Evolutionary conservation across 2,329 filamentous ascomycete genomes (phyloP).

Genomic region (Diaporthe amygdali): DNA sequence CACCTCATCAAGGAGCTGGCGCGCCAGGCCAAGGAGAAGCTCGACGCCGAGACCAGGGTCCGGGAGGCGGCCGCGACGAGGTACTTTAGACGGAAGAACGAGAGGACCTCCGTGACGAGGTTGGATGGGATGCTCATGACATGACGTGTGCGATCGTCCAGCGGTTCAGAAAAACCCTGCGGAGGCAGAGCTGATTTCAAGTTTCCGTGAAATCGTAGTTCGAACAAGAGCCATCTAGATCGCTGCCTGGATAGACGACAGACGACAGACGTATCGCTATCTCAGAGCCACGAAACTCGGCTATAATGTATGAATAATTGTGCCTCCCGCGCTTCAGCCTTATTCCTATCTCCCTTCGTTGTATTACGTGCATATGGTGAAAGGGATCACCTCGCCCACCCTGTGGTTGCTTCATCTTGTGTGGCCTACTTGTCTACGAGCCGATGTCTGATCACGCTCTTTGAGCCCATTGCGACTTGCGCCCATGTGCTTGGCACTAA

Average conservation of each 20-base stretch:
- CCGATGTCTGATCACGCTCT: no score
- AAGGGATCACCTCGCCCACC: neutral
- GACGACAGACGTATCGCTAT: neutral
- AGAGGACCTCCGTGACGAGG: constrained; percentile 41
- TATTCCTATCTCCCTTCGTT: neutral
- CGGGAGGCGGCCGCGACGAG: constrained; percentile 55
- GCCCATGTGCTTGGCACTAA: no score
- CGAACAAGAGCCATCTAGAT: neutral
- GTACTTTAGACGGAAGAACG: constrained; percentile 53
- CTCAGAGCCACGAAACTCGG: neutral
- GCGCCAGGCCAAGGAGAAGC: constrained; percentile 54
- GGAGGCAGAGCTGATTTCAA: neutral
- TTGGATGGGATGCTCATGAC: constrained; percentile 8
- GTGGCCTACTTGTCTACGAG: no score
- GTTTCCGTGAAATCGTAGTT: neutral
- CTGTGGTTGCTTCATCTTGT: no score
- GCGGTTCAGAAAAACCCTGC: no score
- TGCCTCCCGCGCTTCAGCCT: neutral
- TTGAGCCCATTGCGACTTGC: no score
- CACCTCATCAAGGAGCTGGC: constrained; percentile 61
- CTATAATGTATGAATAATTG: neutral
- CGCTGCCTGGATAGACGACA: neutral
- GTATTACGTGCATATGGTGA: neutral
- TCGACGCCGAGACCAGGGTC: constrained; percentile 58
- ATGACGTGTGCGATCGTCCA: neutral